Evolutionary conservation across 371 early-diverging fungal species (phyloP).

Genomic region (Conidiobolus incongruus): DNA sequence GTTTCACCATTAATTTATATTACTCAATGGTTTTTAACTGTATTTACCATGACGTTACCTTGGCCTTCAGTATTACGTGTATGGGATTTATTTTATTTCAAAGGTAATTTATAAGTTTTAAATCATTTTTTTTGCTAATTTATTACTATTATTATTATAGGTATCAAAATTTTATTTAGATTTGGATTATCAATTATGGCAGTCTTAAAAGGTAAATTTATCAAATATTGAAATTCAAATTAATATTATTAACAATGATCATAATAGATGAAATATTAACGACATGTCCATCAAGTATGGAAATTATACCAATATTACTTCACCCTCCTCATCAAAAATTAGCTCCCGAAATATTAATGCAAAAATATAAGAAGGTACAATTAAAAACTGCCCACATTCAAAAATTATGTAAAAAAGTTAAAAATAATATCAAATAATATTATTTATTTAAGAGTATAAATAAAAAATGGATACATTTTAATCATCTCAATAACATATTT

Average conservation of each 20-base stretch:
- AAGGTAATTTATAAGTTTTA: constrained; percentile 18
- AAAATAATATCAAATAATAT: no score
- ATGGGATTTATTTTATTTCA: constrained; percentile 82
- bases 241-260: no score
- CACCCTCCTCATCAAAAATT: constrained; percentile 58
- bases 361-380: constrained; percentile 38
- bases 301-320: constrained; percentile 46
- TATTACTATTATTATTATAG: no score
- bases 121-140: neutral
- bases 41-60: constrained; percentile 72
- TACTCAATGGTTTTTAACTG: constrained; percentile 84
- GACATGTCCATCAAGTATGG: constrained; percentile 54
- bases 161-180: constrained; percentile 63
- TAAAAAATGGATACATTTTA: no score
- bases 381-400: constrained; percentile 10
- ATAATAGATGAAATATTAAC: constrained; percentile 35
- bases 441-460: no score
- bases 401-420: constrained; percentile 1
- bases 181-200: constrained; percentile 60
- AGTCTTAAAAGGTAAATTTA: constrained; percentile 22
- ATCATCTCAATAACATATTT: no score
- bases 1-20: constrained; percentile 71
- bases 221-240: neutral
- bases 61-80: constrained; percentile 78
- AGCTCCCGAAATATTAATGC: constrained; percentile 38